Base-by-base conservation (phyloP, 805 yeast species). In the Candida maesae region DNA sequence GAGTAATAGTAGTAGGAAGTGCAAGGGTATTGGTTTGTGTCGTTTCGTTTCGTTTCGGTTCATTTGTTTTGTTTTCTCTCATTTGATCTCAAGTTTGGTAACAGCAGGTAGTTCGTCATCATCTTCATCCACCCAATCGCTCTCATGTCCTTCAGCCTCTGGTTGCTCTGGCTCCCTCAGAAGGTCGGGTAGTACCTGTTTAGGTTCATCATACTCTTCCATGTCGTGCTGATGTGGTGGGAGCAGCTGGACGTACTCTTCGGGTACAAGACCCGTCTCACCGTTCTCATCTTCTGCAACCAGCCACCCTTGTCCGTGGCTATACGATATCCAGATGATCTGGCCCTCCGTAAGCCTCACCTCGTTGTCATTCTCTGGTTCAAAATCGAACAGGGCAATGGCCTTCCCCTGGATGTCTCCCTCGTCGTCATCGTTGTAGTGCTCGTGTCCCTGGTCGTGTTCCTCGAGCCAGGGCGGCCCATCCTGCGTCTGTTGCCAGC, bases 251-350 rank as follows among this genome's bases (percentile, higher is more conserved):
- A 93, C 96, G 55, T 90, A 93, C 54, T 86, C 96, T 55, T 90
- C 95, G 1, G 99, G 99, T 6, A 93, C 95, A 38, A 93, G 74
- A 2, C 99, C 99, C 11, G 95, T 85, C 47, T 81, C 84, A 1
- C 87, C 88, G 3, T 84, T 73, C 20, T 57, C 70, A 55, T 88
- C 89, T 45, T 73, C 73, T 1, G 97, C 98, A 38, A 93, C 97
- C 3, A 93, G 73, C 99, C 99, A 93, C 7, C 99, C 99, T 60
- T 91, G 97, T 19, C 98, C 98, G 60, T 91, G 96, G 42, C 95
- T 78, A 61, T 90, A 91, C 44, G 83, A 79, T 23, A 93, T 84
- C 76, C 89, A 82, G 2, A 93, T 78, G 12, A 78, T 61, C 63
- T 93, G 97, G 26, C 96, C 95, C 53, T 84, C 95, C 12, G 56